Evolutionary conservation across 176 grass and related monocot genomes (phyloP).

Genomic region (Lolium multiflorum): DNA sequence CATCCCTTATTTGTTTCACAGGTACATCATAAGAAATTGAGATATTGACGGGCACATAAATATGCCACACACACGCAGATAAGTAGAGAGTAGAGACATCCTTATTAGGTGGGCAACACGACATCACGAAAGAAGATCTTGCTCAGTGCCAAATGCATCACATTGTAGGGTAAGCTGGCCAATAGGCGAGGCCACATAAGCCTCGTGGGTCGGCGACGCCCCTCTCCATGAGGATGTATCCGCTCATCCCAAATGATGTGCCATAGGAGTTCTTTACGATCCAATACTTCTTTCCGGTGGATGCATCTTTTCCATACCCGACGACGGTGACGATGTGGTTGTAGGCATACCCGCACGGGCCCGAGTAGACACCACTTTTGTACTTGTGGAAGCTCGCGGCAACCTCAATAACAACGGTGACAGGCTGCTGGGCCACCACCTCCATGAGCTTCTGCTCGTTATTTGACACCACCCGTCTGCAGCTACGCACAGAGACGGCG

Average conservation of each 20-base stretch:
- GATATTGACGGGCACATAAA: too few species aligned
- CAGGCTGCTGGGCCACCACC: constrained; percentile 41
- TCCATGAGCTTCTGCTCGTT: constrained; percentile 39
- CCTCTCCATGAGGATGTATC: constrained; percentile 50
- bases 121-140: neutral
- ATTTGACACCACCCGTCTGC: neutral
- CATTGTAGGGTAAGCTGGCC: constrained; percentile 11
- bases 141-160: neutral
- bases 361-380: constrained; percentile 41
- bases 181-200: constrained; percentile 30
- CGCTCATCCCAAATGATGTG: constrained; percentile 25
- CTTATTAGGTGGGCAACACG: neutral
- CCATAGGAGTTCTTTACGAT: constrained; percentile 60
- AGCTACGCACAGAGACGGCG: neutral
- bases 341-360: neutral
- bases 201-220: neutral
- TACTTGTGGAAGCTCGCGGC: constrained; percentile 38
- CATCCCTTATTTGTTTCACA: too few species aligned
- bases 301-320: constrained; percentile 43
- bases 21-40: too few species aligned
- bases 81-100: neutral
- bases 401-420: constrained; percentile 34
- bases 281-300: constrained; percentile 48
- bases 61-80: too few species aligned
- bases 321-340: constrained; percentile 52